Conservation (phyloP, 306 rosid species). For the Rosa rugosa region DNA sequence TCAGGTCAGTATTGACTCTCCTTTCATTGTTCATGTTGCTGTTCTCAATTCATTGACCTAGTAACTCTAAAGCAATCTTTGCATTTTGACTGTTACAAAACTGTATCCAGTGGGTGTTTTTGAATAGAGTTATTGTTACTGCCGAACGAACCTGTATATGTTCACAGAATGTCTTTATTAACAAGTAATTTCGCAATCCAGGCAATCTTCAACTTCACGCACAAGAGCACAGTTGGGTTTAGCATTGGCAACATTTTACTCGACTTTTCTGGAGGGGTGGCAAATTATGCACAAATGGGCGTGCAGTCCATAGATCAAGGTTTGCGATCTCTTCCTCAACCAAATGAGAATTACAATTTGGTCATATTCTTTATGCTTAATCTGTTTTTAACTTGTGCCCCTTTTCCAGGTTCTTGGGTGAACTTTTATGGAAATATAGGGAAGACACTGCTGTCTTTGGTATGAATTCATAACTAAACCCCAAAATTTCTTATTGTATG, state of each 20-base stretch:
- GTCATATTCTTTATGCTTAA: slow-evolving; percentile 13
- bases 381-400: slow-evolving; percentile 9
- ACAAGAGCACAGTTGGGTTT: slow-evolving; percentile 88
- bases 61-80: background rate
- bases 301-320: slow-evolving; percentile 93
- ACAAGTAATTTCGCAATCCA: slow-evolving; percentile 20
- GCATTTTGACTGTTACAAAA: background rate
- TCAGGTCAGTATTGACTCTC: slow-evolving; percentile 53
- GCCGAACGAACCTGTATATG: background rate
- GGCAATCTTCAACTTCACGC: slow-evolving; percentile 75
- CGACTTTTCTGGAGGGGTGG: slow-evolving; percentile 73
- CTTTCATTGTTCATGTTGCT: slow-evolving; percentile 2
- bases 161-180: background rate
- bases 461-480: slow-evolving; percentile 28
- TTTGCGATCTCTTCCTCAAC: slow-evolving; percentile 27
- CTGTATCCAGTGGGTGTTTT: background rate
- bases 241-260: slow-evolving; percentile 77
- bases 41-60: background rate
- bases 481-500: background rate
- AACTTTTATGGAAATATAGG: slow-evolving; percentile 87
- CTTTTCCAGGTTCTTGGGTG: slow-evolving; percentile 77
- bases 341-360: background rate
- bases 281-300: slow-evolving; percentile 74
- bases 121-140: background rate
- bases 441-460: slow-evolving; percentile 75